Base-by-base conservation (phyloP, 116 monocot genomes). In the Trichopus zeylanicus region DNA sequence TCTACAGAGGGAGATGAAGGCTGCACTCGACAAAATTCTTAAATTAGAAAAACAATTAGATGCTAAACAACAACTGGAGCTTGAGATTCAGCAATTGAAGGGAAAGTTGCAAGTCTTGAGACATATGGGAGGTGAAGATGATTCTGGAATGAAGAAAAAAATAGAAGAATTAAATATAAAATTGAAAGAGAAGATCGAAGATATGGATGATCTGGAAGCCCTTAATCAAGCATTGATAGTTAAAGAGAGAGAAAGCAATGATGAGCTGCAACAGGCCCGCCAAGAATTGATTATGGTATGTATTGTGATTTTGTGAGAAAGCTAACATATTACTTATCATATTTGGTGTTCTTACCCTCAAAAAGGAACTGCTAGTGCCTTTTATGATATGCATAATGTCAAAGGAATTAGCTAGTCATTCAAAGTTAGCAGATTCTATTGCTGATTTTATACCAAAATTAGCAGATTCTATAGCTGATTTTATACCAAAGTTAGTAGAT, bases 1-100 rank as follows among this genome's bases (percentile, higher is more conserved):
- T 56, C 22, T 20, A 47, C 49, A 73, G 73, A 67, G 71, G 38
- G 89, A 94, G 61, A 89, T 91, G 65, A 79, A 87, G 51, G 75
- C 71, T 30, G 81, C 82, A 29, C 53, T 98, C 27, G 59, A 67
- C 3, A 84, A 71, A 69, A 73, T 90, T 56, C 46, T 97, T 49
- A 65, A 69, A 39, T 39, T 98, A 49, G 97, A 91, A 51, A 91
- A 76, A 63, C 80, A 91, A 52, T 46, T 94, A 18, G 79, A 89
- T 63, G 72, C 76, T 37, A 94, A 83, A 31, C 94, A 89, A 29
- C 72, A 86, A 60, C 66, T 98, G n/a, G 91, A 98, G 52, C 66
- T 91, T 20, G 91, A 98, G 74, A 85, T 98, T 47, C 79, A 81
- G 56, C 81, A 84, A 55, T 47, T 98, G 68, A 87, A 75, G 52